A percentile compares a stretch with the other conserved stretches of the same genome.
These are phyloP conservation scores for Fragaria nilgerrensis DNA, from an alignment of 306 rosid species.

Conservation along the genomic window DNA sequence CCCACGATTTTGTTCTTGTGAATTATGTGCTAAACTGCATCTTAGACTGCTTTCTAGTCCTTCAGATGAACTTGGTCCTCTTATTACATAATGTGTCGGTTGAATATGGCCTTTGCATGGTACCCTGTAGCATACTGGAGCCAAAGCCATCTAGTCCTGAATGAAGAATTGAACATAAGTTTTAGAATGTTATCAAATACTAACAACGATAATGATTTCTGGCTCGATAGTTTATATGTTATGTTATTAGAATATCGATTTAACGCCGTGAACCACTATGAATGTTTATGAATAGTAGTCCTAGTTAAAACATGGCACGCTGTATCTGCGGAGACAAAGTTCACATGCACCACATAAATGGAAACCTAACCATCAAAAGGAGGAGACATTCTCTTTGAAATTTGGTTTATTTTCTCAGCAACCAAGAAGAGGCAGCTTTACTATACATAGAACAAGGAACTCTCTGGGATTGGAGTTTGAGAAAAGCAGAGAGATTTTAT, in stretches of 20 bases:
- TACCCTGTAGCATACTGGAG: slow-evolving; percentile 44
- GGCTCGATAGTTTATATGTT: neutral
- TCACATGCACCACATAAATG: neutral
- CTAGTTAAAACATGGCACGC: neutral
- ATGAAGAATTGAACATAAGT: slow-evolving; percentile 3
- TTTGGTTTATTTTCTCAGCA: slow-evolving; percentile 12
- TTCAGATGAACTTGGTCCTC: slow-evolving; percentile 3
- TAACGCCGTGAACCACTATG: neutral
- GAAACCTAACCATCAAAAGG: neutral
- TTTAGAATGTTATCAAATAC: slow-evolving; percentile 5
- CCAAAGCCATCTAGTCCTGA: slow-evolving; percentile 59
- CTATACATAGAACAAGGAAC: neutral
- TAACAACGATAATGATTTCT: neutral
- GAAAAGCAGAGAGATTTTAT: neutral
- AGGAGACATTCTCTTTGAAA: neutral
- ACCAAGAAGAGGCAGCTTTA: neutral
- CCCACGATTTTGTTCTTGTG: slow-evolving; percentile 8
- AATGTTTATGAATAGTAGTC: neutral
- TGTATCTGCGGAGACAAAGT: neutral
- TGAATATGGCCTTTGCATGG: slow-evolving; percentile 36
- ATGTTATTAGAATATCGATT: neutral
- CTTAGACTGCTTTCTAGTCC: slow-evolving; percentile 19
- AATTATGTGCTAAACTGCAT: slow-evolving; percentile 28
- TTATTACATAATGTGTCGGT: slow-evolving; percentile 16
- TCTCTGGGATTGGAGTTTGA: neutral